Conservation (phyloP, 306 rosid species). For the Psophocarpus tetragonolobus region DNA sequence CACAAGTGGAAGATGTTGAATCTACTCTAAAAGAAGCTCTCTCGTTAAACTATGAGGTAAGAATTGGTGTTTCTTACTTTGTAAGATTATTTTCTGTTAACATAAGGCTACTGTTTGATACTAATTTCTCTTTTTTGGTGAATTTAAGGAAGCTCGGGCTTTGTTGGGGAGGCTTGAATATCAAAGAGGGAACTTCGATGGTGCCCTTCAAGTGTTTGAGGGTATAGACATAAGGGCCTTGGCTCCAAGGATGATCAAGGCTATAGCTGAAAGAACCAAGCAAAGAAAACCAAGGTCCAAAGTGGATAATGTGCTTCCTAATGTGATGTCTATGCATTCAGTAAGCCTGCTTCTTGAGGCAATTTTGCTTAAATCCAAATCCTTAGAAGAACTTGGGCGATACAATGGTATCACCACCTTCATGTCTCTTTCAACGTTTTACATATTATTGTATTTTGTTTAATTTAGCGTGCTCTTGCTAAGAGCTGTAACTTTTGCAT, state of each 20-base stretch:
- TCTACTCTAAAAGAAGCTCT: constrained; percentile 89
- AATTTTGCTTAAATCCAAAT: constrained; percentile 81
- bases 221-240: constrained; percentile 74
- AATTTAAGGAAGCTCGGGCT: constrained; percentile 88
- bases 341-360: constrained; percentile 95
- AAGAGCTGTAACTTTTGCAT: constrained; percentile 4
- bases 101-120: background rate
- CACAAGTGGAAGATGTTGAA: constrained; percentile 92
- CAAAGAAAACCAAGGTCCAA: constrained; percentile 58
- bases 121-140: background rate
- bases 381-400: constrained; percentile 74
- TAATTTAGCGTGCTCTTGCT: constrained; percentile 19
- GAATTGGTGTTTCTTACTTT: background rate
- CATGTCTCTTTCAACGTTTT: constrained; percentile 23
- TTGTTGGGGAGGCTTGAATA: constrained; percentile 94
- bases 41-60: constrained; percentile 91
- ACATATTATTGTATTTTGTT: constrained; percentile 11
- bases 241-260: constrained; percentile 74
- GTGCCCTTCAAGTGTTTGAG: constrained; percentile 90
- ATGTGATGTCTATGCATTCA: constrained; percentile 88
- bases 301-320: constrained; percentile 50
- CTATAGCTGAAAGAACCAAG: constrained; percentile 64
- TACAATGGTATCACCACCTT: constrained; percentile 50
- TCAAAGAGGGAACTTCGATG: constrained; percentile 87
- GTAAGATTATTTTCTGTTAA: background rate